Base-by-base conservation (phyloP, 169 alveolate genomes). In the Plasmodium sp. region DNA sequence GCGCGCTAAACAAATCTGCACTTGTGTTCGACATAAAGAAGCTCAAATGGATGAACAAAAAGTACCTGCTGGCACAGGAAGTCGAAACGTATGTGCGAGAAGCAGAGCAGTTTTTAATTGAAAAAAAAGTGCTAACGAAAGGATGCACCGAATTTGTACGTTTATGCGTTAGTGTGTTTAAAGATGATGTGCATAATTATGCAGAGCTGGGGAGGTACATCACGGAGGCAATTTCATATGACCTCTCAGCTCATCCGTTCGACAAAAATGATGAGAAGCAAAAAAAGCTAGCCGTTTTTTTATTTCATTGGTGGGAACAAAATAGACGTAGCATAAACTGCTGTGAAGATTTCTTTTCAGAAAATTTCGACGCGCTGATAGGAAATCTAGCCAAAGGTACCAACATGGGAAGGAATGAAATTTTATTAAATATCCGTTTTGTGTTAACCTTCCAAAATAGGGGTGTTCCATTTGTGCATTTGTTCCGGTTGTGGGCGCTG, bases 41-140 rank as follows among this genome's bases (percentile, higher is more conserved):
- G 83, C 54, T 88, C 45, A 88, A 88, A 80, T 88, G 94, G 94
- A 88, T 88, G 94, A 88, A 88, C 56, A 88, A 80, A 41, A 80
- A 77, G 62, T 88, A 88, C 51, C 6, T 88, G 90, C 62, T 88
- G 54, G 45, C 81, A 9, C 91, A 88, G 73, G 94, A 88, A 27
- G 45, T 41, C 48, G 77, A 79, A 58, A 88, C 82, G 9, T 88
- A 88, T 45, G 54, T 88, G 9, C 22, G 10, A 27, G 81, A 48
- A 81, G 94, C 94, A 41, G 51, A 79, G 16, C 43, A 88, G 34
- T 88, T 62, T 62, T 62, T 88, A 81, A 79, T 88, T 79, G 45
- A 74, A 18, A 62, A 88, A 79, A 36, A 80, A n/a, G 27, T 88
- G 4, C 34, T 79, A 81, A 62, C 45, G 67, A 18, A 74, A n/a